phyloP scores from a whole-genome alignment of 192 early-diverging fungal species.

The Neocallimastix lanati region DNA sequence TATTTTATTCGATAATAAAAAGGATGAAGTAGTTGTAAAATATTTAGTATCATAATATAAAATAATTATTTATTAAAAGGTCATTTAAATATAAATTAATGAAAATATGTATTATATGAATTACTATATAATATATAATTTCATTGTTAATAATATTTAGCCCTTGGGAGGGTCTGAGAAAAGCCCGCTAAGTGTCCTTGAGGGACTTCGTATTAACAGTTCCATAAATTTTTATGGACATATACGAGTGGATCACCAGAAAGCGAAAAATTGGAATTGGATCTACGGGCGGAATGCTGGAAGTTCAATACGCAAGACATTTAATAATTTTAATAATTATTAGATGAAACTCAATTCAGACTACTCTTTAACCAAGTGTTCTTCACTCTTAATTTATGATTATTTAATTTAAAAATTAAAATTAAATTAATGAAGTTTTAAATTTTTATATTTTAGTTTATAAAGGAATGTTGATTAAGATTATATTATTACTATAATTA shows the following conservation, averaged over 20 bases:
- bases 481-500: too few relatives aligned
- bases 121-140: too few relatives aligned
- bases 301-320: neutral
- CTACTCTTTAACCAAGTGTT: neutral
- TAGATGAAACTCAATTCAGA: neutral
- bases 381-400: neutral
- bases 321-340: neutral
- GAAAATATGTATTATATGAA: too few relatives aligned
- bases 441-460: too few relatives aligned
- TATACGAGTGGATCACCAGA: neutral
- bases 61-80: too few relatives aligned
- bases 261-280: neutral
- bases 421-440: too few relatives aligned
- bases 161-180: neutral
- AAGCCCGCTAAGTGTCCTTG: neutral
- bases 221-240: neutral
- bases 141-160: neutral
- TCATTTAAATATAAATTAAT: too few relatives aligned
- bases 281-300: neutral
- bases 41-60: too few relatives aligned
- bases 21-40: too few relatives aligned
- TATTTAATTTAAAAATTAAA: neutral
- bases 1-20: neutral
- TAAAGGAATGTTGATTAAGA: too few relatives aligned
- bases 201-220: neutral